phyloP scores from a whole-genome alignment of 176 grass and related monocot genomes.

The Cenchrus purpureus region DNA sequence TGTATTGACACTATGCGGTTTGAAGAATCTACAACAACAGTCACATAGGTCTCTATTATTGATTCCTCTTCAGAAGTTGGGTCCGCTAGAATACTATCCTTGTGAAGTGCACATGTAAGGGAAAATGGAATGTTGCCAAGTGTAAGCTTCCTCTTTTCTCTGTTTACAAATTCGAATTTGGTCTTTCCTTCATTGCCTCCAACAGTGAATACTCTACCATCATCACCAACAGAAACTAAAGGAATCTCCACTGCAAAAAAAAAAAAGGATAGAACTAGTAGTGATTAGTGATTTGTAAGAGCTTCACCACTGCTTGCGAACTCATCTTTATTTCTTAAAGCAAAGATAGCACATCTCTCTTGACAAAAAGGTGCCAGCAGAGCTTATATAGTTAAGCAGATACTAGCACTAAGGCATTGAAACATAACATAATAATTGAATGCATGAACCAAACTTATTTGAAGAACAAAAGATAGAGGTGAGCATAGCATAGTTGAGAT shows the following conservation, averaged over 20 bases:
- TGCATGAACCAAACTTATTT: not conserved
- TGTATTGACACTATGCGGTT: constrained; percentile 68
- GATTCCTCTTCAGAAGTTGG: constrained; percentile 92
- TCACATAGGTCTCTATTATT: constrained; percentile 76
- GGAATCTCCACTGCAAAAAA: constrained; percentile 67
- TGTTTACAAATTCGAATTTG: constrained; percentile 86
- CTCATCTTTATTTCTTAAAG: not conserved
- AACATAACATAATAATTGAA: not conserved
- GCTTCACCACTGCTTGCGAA: not conserved
- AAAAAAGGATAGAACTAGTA: no score
- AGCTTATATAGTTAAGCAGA: not conserved
- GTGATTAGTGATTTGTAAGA: not conserved
- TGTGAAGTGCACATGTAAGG: constrained; percentile 76
- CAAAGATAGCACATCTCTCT: no score
- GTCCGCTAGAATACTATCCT: constrained; percentile 68
- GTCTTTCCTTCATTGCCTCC: constrained; percentile 61
- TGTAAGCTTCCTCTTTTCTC: constrained; percentile 85
- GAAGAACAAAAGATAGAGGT: not conserved
- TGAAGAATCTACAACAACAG: constrained; percentile 76
- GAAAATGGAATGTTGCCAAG: constrained; percentile 71
- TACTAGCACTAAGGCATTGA: not conserved
- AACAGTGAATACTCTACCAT: constrained; percentile 85
- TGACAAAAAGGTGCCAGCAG: constrained; percentile 5
- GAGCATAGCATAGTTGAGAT: constrained; percentile 21
- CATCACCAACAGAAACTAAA: constrained; percentile 89